Evolutionary conservation across 768 basidiomycete genomes (phyloP).

Genomic region (Tulasnella sp.): DNA sequence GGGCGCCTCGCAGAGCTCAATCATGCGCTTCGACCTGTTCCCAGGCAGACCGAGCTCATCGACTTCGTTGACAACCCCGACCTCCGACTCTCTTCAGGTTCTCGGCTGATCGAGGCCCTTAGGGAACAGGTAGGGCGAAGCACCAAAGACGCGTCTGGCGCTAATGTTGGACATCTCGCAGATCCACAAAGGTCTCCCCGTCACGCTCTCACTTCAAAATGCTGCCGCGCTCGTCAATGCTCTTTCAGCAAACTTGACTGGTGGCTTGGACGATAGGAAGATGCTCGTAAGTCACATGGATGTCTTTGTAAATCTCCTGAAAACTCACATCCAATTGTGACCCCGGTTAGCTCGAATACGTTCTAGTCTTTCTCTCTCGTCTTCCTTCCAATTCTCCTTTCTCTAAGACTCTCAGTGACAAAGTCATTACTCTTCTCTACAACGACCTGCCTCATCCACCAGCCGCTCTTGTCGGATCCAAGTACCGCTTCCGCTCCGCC

Average conservation of each 20-base stretch:
- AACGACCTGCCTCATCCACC: slow-evolving; percentile 82
- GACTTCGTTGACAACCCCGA: slow-evolving; percentile 1
- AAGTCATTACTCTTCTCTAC: slow-evolving; percentile 47
- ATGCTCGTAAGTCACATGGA: slow-evolving; percentile 57
- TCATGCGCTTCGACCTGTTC: slow-evolving; percentile 21
- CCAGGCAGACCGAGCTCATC: slow-evolving; percentile 20
- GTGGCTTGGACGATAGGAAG: slow-evolving; percentile 72
- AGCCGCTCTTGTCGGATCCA: slow-evolving; percentile 63
- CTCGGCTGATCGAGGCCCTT: neutral
- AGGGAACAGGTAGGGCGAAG: slow-evolving; percentile 10
- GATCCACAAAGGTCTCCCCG: slow-evolving; percentile 16
- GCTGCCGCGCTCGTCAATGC: slow-evolving; percentile 17
- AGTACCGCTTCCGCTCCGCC: slow-evolving; percentile 60
- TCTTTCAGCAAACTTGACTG: neutral
- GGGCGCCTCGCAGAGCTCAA: neutral
- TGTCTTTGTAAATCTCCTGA: neutral
- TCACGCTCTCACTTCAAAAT: slow-evolving; percentile 23
- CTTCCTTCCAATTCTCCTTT: slow-evolving; percentile 38
- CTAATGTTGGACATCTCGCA: neutral
- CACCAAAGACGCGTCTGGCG: neutral
- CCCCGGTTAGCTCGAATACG: slow-evolving; percentile 39
- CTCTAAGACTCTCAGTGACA: slow-evolving; percentile 38
- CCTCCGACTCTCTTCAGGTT: neutral
- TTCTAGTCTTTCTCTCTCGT: slow-evolving; percentile 35
- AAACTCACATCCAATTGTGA: neutral